These are phyloP conservation scores for Agastache rugosa DNA, from an alignment of 257 asterid genomes.

Conservation along the genomic window DNA sequence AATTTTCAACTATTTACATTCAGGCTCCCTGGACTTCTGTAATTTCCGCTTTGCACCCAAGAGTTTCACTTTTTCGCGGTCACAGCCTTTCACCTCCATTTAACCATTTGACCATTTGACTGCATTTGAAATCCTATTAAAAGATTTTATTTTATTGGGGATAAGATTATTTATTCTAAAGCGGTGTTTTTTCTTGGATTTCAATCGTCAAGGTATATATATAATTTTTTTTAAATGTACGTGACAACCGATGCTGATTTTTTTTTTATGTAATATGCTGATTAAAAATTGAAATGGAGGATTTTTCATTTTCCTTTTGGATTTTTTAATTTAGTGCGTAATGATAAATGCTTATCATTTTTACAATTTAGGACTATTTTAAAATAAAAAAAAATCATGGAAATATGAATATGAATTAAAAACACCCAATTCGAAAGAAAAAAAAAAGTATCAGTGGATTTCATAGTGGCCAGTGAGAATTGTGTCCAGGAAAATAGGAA, in stretches of 20 bases:
- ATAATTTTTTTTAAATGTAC: no score
- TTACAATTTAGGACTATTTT: no score
- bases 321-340: no score
- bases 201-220: no score
- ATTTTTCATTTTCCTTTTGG: no score
- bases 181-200: no score
- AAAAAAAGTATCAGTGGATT: not conserved
- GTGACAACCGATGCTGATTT: no score
- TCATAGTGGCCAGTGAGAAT: constrained; percentile 23
- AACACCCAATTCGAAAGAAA: not conserved
- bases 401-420: not conserved
- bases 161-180: not conserved
- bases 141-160: no score
- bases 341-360: not conserved
- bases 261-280: no score
- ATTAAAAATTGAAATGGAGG: no score
- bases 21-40: not conserved
- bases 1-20: not conserved
- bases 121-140: not conserved
- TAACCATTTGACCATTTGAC: not conserved
- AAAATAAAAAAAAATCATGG: no score
- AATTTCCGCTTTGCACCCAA: not conserved
- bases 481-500: not conserved
- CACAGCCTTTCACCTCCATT: not conserved
- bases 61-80: not conserved